Evolutionary conservation across 2,329 filamentous ascomycete species (phyloP), one percentile per base, ranked within the genome.

Genomic region (Nakataea oryzae): DNA sequence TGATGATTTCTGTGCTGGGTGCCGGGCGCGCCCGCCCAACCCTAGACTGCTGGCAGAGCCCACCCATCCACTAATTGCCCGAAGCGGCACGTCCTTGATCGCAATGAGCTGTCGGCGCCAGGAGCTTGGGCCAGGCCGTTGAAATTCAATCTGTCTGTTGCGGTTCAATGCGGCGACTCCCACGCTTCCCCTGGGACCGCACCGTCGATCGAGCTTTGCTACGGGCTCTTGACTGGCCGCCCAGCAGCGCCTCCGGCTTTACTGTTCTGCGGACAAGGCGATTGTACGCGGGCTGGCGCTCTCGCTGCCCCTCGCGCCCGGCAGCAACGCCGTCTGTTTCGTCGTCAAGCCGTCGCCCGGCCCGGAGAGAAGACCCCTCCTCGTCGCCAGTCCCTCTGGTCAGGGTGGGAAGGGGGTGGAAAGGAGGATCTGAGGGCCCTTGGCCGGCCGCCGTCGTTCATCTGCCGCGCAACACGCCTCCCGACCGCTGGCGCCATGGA

Each of bases 381-480:
- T 47, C 41, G 9, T 50, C 41, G 41, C 14, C 34, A n/a, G n/a
- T n/a, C 21, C 21, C 41, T 24, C 24, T 50, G 41, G 34, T 21
- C 34, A 47, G 17, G 14, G 34, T 6, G 34, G 34, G 34, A 21
- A n/a, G n/a, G 34, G 4, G 41, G 41, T 24, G 41, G 21, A n/a
- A 50, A 50, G 17, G 21, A 50, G 17, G 24, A 24, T 17, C 41
- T n/a, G 1, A 50, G 41, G 41, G 41, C 41, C 21, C 21, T 50
- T 9, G 11, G 14, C 34, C 26, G 21, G 30, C 28, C 57, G n/a
- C 11, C 17, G n/a, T 41, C 56, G 64, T 65, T 62, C 57, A 63
- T 27, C 29, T 30, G 55, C 30, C 41, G 55, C 47, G 28, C 27
- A 65, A 59, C 50, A 96, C 96, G 92, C 92, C 77, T 93, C 90